A percentile compares a stretch with the other conserved stretches of the same genome.
Conservation (phyloP, 495 filamentous ascomycete genomes). For the Aspergillus campestris region DNA sequence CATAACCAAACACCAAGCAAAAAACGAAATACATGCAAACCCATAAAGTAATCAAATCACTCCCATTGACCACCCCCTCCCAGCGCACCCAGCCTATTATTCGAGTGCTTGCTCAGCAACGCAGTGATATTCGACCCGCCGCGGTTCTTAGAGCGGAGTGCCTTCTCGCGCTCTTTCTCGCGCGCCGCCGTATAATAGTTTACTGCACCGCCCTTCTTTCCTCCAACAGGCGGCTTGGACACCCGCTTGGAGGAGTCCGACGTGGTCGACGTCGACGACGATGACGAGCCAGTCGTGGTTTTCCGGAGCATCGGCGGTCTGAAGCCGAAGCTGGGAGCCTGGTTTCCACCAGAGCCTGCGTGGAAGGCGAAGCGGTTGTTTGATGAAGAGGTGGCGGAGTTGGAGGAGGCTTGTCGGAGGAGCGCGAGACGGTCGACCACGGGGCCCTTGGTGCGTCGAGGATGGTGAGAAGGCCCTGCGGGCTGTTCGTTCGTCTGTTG, state of each 20-base stretch:
- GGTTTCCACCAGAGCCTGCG: conserved; percentile 25
- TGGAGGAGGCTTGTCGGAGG: conserved; percentile 55
- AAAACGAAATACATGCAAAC: not conserved
- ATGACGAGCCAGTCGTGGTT: conserved; percentile 56
- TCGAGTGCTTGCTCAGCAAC: conserved; percentile 30
- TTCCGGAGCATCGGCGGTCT: conserved; percentile 71
- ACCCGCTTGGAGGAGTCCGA: conserved; percentile 27
- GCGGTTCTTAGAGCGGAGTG: conserved; percentile 42
- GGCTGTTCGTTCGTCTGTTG: conserved; percentile 22
- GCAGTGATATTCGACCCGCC: conserved; percentile 27
- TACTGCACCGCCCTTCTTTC: conserved; percentile 67
- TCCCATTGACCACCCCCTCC: conserved; percentile 33
- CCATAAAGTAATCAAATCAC: conserved; percentile 9
- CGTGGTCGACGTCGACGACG: conserved; percentile 19
- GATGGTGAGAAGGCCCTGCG: conserved; percentile 11
- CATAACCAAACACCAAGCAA: not conserved
- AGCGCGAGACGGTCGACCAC: conserved; percentile 79
- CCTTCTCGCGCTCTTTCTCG: conserved; percentile 57
- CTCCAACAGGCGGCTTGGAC: conserved; percentile 34
- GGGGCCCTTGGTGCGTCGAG: conserved; percentile 41
- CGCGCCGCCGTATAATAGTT: conserved; percentile 77
- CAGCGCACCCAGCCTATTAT: conserved; percentile 23
- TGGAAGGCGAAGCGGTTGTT: conserved; percentile 56
- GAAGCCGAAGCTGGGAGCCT: conserved; percentile 44
- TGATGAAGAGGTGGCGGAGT: conserved; percentile 36